These are phyloP conservation scores for Batkoa obscura DNA, from an alignment of 371 early-diverging fungal genomes.

Conservation along the genomic window DNA sequence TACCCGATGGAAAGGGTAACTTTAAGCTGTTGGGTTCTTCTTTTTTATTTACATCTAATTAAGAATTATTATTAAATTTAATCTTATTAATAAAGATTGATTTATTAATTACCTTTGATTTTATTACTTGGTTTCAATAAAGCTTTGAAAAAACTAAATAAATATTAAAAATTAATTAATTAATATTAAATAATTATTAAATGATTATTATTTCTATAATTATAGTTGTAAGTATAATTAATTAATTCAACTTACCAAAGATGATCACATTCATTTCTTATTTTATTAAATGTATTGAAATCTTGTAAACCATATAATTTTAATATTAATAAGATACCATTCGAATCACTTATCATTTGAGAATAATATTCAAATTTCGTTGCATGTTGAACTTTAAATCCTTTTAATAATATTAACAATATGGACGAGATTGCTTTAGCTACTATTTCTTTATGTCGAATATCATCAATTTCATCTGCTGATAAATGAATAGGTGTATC, in stretches of 20 bases:
- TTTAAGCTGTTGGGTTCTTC: not conserved
- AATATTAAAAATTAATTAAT: too few relatives aligned
- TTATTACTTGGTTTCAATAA: not conserved
- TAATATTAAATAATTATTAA: too few relatives aligned
- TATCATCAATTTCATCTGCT: constrained; percentile 29
- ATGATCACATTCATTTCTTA: constrained; percentile 35
- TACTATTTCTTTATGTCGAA: constrained; percentile 47
- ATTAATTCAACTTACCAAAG: constrained; percentile 19
- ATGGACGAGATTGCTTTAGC: constrained; percentile 58
- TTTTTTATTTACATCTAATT: not conserved
- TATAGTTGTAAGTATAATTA: too few relatives aligned
- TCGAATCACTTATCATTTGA: constrained; percentile 60
- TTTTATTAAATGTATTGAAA: constrained; percentile 23
- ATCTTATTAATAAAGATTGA: not conserved
- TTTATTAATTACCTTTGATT: not conserved
- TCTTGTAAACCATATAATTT: constrained; percentile 65
- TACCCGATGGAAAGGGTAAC: constrained; percentile 11
- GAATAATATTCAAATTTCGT: constrained; percentile 58
- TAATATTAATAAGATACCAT: constrained; percentile 54
- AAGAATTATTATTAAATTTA: not conserved
- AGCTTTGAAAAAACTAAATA: constrained; percentile 1
- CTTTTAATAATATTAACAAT: constrained; percentile 39
- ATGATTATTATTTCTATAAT: too few relatives aligned
- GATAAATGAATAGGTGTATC: constrained; percentile 6
- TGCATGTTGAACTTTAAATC: constrained; percentile 40